Conservation (phyloP, 2,329 filamentous ascomycete species). For the Trichoderma sp. region DNA sequence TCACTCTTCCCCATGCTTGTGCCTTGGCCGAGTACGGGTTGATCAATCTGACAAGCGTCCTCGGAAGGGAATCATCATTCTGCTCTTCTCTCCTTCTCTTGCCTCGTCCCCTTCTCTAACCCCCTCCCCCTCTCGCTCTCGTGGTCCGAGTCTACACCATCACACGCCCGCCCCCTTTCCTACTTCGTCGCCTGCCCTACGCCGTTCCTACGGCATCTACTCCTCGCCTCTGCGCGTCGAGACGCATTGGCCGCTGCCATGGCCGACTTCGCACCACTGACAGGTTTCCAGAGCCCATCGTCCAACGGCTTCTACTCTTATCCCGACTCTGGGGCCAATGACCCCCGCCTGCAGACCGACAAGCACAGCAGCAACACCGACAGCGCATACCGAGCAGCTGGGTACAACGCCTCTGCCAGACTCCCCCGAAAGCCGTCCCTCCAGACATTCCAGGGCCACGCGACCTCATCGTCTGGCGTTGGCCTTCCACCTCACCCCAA, state of each 20-base stretch:
- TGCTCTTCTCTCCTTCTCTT: neutral
- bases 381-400: slow-evolving; percentile 56
- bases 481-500: slow-evolving; percentile 8
- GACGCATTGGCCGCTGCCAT: slow-evolving; percentile 32
- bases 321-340: slow-evolving; percentile 51
- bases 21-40: slow-evolving; percentile 13
- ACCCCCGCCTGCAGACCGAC: slow-evolving; percentile 38
- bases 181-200: neutral
- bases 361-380: slow-evolving; percentile 49
- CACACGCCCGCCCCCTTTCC: neutral
- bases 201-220: neutral
- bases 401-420: slow-evolving; percentile 50
- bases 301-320: slow-evolving; percentile 43
- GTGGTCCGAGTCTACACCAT: neutral
- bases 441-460: slow-evolving; percentile 22
- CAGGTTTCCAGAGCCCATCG: slow-evolving; percentile 37
- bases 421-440: slow-evolving; percentile 49
- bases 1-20: slow-evolving; percentile 9
- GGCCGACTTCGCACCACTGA: slow-evolving; percentile 39
- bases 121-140: neutral
- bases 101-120: neutral
- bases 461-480: slow-evolving; percentile 14
- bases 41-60: slow-evolving; percentile 23
- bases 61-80: slow-evolving; percentile 7
- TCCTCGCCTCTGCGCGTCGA: slow-evolving; percentile 10